Evolutionary conservation across 768 basidiomycete species (phyloP).

Genomic region (Hericium rajendrae): DNA sequence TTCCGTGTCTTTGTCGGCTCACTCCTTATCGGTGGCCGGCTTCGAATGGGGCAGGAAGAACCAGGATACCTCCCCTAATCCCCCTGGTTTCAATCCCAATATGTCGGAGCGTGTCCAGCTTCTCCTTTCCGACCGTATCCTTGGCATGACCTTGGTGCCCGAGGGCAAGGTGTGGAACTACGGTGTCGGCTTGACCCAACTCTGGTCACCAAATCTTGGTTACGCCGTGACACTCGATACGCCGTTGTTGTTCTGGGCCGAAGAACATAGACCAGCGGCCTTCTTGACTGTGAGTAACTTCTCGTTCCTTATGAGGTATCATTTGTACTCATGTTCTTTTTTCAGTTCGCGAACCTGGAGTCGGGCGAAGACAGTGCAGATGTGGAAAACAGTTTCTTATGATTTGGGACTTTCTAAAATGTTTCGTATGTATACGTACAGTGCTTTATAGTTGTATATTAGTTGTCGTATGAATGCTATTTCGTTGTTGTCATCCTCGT

Average conservation of each 20-base stretch:
- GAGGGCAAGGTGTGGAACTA: slow-evolving; percentile 97
- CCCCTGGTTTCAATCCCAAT: slow-evolving; percentile 92
- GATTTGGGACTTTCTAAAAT: slow-evolving; percentile 20
- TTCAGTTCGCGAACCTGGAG: slow-evolving; percentile 82
- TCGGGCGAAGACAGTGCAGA: slow-evolving; percentile 90
- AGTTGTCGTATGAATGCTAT: neutral
- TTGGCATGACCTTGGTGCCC: slow-evolving; percentile 92
- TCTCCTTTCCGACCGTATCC: slow-evolving; percentile 86
- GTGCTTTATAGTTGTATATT: neutral
- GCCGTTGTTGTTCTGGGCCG: slow-evolving; percentile 93
- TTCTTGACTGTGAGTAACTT: slow-evolving; percentile 71
- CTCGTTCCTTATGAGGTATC: slow-evolving; percentile 1
- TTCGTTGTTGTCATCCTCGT: no score
- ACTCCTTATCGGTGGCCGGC: slow-evolving; percentile 81
- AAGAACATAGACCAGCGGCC: slow-evolving; percentile 88
- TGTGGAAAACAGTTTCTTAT: slow-evolving; percentile 91
- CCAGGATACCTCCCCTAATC: slow-evolving; percentile 73
- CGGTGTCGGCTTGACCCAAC: slow-evolving; percentile 84
- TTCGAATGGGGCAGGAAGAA: slow-evolving; percentile 99
- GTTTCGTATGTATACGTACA: neutral
- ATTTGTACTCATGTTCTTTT: slow-evolving; percentile 1
- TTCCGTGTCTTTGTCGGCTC: slow-evolving; percentile 90
- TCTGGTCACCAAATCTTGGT: slow-evolving; percentile 75
- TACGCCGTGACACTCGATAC: slow-evolving; percentile 85
- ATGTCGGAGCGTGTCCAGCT: slow-evolving; percentile 96